Percentiles rank a stretch among this genome's conserved stretches.
phyloP scores from a whole-genome alignment of 2,329 filamentous ascomycete species.

The Stagonosporopsis rhizophila region DNA sequence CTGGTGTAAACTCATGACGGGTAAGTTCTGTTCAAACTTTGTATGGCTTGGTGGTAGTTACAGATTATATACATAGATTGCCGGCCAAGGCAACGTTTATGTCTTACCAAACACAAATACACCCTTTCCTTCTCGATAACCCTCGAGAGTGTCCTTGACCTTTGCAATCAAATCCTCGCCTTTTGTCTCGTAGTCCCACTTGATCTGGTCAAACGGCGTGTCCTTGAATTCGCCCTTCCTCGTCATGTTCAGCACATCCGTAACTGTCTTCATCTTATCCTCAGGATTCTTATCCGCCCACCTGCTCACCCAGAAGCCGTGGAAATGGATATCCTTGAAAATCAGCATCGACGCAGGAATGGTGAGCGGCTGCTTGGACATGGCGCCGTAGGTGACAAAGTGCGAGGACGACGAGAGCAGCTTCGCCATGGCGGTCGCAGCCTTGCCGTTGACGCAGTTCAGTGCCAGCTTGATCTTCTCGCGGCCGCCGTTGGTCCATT shows the following conservation, averaged over 20 bases:
- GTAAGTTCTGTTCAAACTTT: not conserved
- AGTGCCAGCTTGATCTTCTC: slow-evolving; percentile 79
- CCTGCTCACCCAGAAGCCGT: slow-evolving; percentile 92
- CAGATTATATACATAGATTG: not conserved
- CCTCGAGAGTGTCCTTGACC: slow-evolving; percentile 82
- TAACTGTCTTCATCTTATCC: slow-evolving; percentile 80
- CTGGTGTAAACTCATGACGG: not conserved
- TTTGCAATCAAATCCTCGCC: slow-evolving; percentile 72
- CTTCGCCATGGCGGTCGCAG: slow-evolving; percentile 79
- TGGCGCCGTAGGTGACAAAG: slow-evolving; percentile 93
- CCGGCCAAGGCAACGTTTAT: slow-evolving; percentile 11
- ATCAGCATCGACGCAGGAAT: slow-evolving; percentile 87
- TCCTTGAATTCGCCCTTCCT: slow-evolving; percentile 80
- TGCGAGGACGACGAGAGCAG: slow-evolving; percentile 70
- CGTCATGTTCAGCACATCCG: slow-evolving; percentile 80
- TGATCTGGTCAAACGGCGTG: slow-evolving; percentile 79
- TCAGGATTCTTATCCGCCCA: slow-evolving; percentile 81
- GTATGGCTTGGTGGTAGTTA: not conserved
- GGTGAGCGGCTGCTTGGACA: slow-evolving; percentile 85
- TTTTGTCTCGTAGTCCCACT: slow-evolving; percentile 83
- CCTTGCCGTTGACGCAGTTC: slow-evolving; percentile 93
- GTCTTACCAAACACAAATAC: slow-evolving; percentile 78
- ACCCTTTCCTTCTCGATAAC: slow-evolving; percentile 87
- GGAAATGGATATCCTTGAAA: slow-evolving; percentile 88
- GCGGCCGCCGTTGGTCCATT: slow-evolving; percentile 73